Evolutionary conservation across 106 monocot genomes (phyloP).

Genomic region (Cymbidium sinense): DNA sequence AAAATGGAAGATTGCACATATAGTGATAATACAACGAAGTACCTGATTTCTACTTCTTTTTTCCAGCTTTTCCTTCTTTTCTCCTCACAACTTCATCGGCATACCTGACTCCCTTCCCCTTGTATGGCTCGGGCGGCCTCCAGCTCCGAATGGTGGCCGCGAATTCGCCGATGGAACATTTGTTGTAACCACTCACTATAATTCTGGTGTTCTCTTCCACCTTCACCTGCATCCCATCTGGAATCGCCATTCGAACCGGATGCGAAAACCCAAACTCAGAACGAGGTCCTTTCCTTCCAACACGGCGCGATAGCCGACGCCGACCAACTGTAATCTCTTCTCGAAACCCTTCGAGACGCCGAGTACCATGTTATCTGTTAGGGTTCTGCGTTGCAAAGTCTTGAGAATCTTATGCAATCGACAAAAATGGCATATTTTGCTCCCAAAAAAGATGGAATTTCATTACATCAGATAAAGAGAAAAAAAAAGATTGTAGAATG

Average conservation of each 20-base stretch:
- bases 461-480: no score
- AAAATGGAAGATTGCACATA: no score
- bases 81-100: constrained; percentile 85
- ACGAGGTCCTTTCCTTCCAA: constrained; percentile 76
- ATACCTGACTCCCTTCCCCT: constrained; percentile 88
- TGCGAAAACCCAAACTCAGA: constrained; percentile 89
- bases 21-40: not conserved
- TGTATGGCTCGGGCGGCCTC: constrained; percentile 97
- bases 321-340: constrained; percentile 72
- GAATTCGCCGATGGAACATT: constrained; percentile 77
- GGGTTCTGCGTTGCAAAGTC: constrained; percentile 42
- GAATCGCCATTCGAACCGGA: constrained; percentile 81
- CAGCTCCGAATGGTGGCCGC: constrained; percentile 81
- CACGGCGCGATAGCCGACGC: constrained; percentile 83
- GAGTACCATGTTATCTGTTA: constrained; percentile 94
- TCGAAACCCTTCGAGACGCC: constrained; percentile 96
- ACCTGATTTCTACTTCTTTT: constrained; percentile 72
- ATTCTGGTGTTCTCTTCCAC: constrained; percentile 91
- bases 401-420: no score
- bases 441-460: no score
- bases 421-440: no score
- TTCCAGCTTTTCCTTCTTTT: constrained; percentile 97
- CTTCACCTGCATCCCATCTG: constrained; percentile 62
- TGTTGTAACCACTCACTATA: constrained; percentile 67
- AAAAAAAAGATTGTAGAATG: no score